Conservation (phyloP, 2,329 filamentous ascomycete species). For the Colletotrichum chrysophilum region DNA sequence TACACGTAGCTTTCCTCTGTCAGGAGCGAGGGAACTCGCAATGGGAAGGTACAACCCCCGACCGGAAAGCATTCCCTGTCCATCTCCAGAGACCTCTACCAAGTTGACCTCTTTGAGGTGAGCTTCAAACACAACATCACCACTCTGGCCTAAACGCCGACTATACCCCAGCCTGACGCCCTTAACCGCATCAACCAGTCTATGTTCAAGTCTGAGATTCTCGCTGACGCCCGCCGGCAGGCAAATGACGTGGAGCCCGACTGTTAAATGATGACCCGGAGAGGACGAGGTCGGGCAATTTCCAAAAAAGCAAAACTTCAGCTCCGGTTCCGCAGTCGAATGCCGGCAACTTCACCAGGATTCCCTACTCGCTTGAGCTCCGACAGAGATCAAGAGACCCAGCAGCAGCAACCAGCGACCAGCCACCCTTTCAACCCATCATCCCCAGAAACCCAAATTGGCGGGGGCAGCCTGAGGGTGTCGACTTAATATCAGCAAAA, state of each 20-base stretch:
- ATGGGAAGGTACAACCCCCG: neutral
- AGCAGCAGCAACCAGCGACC: neutral
- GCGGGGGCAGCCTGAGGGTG: conserved; percentile 2
- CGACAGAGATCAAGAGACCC: neutral
- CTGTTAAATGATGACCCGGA: neutral
- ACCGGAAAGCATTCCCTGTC: neutral
- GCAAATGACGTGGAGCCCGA: neutral
- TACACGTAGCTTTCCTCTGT: neutral
- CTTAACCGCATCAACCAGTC: neutral
- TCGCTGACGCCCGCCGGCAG: neutral
- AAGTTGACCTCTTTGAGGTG: neutral
- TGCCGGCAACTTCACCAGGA: neutral
- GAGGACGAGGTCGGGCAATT: neutral
- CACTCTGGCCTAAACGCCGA: neutral
- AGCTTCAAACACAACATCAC: neutral
- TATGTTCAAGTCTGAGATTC: neutral
- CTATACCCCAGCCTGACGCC: neutral
- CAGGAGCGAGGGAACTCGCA: neutral
- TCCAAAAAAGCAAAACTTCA: neutral
- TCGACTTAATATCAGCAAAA: conserved; percentile 10
- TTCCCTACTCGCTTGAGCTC: neutral
- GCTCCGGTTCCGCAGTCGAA: neutral
- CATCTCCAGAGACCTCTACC: neutral
- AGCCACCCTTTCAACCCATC: neutral
- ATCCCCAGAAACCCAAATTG: neutral